Evolutionary conservation across 2,329 filamentous ascomycete genomes (phyloP).

Genomic region (Aspergillus novofumigatus): DNA sequence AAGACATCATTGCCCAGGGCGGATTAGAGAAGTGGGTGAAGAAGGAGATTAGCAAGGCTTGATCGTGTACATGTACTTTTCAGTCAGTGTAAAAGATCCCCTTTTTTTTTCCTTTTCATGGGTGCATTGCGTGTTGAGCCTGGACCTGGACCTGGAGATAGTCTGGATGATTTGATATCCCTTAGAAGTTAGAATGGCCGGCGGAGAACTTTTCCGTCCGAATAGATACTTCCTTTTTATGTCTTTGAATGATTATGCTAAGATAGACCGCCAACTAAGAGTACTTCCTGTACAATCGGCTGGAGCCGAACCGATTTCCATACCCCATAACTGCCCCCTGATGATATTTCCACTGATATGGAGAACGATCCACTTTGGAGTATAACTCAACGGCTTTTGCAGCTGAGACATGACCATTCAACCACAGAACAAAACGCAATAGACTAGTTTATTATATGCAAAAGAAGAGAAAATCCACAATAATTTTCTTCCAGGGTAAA

Average conservation of each 20-base stretch:
- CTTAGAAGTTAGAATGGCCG: background rate
- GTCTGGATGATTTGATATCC: background rate
- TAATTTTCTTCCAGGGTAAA: conserved; percentile 6
- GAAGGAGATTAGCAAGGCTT: conserved; percentile 51
- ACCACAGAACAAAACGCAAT: background rate
- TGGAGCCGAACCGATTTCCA: background rate
- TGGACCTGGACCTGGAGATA: background rate
- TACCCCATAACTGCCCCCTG: background rate
- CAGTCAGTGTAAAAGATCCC: background rate
- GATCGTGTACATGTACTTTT: background rate
- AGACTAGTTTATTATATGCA: conserved; percentile 2
- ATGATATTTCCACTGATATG: too few species aligned
- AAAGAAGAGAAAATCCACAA: conserved; percentile 1
- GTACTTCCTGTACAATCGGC: background rate
- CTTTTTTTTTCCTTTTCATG: background rate
- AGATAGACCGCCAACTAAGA: background rate
- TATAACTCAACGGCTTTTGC: too few species aligned
- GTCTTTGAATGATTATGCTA: background rate
- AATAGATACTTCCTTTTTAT: background rate
- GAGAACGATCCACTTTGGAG: too few species aligned
- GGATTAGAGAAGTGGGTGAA: conserved; percentile 82
- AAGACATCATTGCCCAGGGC: conserved; percentile 74
- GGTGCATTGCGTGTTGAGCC: background rate
- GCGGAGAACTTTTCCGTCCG: background rate
- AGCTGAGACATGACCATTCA: background rate